phyloP scores from a whole-genome alignment of 805 yeast genomes.

The Monosporozyma siamensis region DNA sequence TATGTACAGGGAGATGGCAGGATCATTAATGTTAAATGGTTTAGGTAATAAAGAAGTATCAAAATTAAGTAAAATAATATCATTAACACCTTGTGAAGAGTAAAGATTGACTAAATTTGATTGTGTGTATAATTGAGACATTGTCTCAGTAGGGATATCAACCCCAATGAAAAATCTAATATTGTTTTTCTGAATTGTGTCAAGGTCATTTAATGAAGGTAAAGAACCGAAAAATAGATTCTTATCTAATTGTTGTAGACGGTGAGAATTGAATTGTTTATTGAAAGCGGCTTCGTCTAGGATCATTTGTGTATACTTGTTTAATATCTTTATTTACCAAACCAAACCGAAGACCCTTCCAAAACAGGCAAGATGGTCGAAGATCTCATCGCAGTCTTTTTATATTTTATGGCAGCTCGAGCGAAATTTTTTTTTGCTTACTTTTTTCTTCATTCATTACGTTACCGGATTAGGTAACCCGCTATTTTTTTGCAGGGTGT shows the following conservation, averaged over 20 bases:
- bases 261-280: conserved; percentile 28
- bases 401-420: not conserved
- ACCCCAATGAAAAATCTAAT: conserved; percentile 33
- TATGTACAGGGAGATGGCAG: not conserved
- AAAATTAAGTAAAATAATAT: conserved; percentile 30
- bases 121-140: conserved; percentile 19
- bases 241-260: conserved; percentile 35
- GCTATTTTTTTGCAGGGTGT: not conserved
- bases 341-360: too few species aligned
- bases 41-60: conserved; percentile 16
- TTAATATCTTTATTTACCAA: not conserved
- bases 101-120: not conserved
- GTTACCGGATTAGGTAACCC: not conserved
- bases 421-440: not conserved
- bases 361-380: too few species aligned
- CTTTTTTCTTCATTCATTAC: not conserved
- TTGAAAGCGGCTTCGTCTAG: conserved; percentile 1
- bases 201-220: conserved; percentile 30
- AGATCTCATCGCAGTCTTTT: not conserved
- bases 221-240: conserved; percentile 41
- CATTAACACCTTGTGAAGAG: conserved; percentile 16
- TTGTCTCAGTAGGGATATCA: conserved; percentile 27
- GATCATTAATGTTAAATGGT: not conserved
- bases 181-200: conserved; percentile 32
- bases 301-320: not conserved